Conservation (phyloP, 352 stramenopile species). For the Peronospora belbahrii region DNA sequence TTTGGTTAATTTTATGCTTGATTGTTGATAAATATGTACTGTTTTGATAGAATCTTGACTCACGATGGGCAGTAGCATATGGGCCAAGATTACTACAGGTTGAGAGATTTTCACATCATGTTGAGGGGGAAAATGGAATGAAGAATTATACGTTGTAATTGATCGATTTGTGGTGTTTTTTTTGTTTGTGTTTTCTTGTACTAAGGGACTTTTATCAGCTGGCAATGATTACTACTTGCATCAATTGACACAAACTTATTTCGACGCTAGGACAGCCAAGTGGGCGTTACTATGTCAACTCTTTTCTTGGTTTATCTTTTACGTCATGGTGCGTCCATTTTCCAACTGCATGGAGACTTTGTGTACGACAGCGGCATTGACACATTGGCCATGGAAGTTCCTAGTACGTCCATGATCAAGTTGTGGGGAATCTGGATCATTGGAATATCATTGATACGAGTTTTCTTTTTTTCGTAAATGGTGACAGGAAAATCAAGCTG, state of each 20-base stretch:
- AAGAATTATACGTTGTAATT: too few relatives aligned
- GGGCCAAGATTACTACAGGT: conserved; percentile 66
- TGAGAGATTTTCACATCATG: not conserved
- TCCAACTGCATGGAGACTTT: conserved; percentile 83
- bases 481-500: conserved; percentile 13
- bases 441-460: not conserved
- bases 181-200: too few relatives aligned
- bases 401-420: conserved; percentile 20
- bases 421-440: not conserved
- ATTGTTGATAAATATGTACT: not conserved
- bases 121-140: not conserved
- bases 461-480: too few relatives aligned
- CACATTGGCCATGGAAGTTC: conserved; percentile 76
- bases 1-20: too few relatives aligned
- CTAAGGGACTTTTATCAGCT: conserved; percentile 51
- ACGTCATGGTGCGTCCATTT: conserved; percentile 78
- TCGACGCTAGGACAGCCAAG: conserved; percentile 52
- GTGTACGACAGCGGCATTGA: conserved; percentile 62
- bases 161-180: too few relatives aligned
- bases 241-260: conserved; percentile 53
- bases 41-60: conserved; percentile 59
- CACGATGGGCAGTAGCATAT: conserved; percentile 78
- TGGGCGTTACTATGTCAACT: conserved; percentile 71
- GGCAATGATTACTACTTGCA: conserved; percentile 73
- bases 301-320: conserved; percentile 84